phyloP scores from a whole-genome alignment of 371 early-diverging fungal genomes.

The Coemansia sp. region DNA sequence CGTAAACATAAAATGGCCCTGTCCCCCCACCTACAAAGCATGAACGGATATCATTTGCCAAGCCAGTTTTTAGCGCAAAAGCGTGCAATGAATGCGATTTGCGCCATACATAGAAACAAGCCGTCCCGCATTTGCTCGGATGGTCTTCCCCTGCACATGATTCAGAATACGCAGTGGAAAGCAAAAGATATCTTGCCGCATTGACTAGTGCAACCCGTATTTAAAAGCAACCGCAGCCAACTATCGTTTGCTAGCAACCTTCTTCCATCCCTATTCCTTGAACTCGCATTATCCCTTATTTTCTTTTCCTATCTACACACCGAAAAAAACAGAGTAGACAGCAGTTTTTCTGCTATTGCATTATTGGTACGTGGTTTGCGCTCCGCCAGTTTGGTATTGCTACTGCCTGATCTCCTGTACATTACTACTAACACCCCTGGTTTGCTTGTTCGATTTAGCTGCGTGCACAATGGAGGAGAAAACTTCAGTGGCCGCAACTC shows the following conservation, averaged over 20 bases:
- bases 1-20: background rate
- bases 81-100: conserved; percentile 3
- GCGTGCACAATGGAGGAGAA: background rate
- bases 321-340: background rate
- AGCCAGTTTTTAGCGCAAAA: background rate
- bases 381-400: background rate
- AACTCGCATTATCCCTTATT: background rate
- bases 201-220: background rate
- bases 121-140: background rate
- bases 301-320: background rate
- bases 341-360: conserved; percentile 1
- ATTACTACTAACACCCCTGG: background rate
- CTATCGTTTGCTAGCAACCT: background rate
- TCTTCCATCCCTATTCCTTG: background rate
- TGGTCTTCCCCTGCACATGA: background rate
- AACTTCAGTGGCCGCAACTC: background rate
- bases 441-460: background rate
- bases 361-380: background rate
- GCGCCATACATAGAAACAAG: background rate
- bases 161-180: background rate
- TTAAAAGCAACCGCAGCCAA: background rate
- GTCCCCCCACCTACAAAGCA: background rate
- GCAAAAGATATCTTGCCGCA: background rate
- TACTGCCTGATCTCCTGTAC: background rate
- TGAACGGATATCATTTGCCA: background rate